A percentile compares a stretch with the other conserved stretches of the same genome.
Conservation (phyloP, 1,139 yeast genomes). For the Saccharomyces uvarum region DNA sequence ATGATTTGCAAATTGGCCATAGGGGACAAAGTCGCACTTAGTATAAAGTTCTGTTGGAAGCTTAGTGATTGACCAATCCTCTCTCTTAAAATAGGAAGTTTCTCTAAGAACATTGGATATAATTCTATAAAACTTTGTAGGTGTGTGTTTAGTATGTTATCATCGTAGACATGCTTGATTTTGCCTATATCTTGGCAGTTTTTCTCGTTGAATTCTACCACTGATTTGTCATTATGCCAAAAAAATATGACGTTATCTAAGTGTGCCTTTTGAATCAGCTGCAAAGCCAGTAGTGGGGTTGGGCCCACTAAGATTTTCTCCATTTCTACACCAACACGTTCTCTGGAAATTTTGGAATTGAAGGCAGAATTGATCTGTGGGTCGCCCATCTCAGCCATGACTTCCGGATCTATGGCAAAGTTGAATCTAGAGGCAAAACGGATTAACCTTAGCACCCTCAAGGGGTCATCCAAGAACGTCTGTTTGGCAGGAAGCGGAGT, state of each 20-base stretch:
- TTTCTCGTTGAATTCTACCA: conserved; percentile 17
- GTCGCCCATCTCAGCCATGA: conserved; percentile 60
- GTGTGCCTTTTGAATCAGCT: conserved; percentile 47
- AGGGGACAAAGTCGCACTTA: conserved; percentile 22
- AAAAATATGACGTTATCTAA: conserved; percentile 52
- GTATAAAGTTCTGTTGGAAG: conserved; percentile 19
- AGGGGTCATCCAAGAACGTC: conserved; percentile 89
- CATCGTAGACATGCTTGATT: conserved; percentile 11
- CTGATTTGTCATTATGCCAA: conserved; percentile 23
- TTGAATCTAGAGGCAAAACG: conserved; percentile 78
- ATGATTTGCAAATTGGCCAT: conserved; percentile 18
- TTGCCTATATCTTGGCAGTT: conserved; percentile 9
- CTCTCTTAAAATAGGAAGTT: conserved; percentile 7
- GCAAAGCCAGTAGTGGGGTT: conserved; percentile 59
- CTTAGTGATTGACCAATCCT: conserved; percentile 5
- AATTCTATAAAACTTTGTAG: conserved; percentile 11
- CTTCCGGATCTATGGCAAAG: conserved; percentile 53
- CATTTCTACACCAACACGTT: conserved; percentile 88
- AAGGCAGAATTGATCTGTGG: conserved; percentile 53
- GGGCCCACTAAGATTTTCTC: conserved; percentile 59
- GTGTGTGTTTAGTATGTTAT: conserved; percentile 17
- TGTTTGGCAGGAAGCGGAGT: conserved; percentile 81
- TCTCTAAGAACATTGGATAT: conserved; percentile 8
- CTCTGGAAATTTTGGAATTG: conserved; percentile 71
- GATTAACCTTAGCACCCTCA: conserved; percentile 74